These are phyloP conservation scores for Ogataea ganodermae DNA, from an alignment of 805 yeast genomes.

Conservation along the genomic window DNA sequence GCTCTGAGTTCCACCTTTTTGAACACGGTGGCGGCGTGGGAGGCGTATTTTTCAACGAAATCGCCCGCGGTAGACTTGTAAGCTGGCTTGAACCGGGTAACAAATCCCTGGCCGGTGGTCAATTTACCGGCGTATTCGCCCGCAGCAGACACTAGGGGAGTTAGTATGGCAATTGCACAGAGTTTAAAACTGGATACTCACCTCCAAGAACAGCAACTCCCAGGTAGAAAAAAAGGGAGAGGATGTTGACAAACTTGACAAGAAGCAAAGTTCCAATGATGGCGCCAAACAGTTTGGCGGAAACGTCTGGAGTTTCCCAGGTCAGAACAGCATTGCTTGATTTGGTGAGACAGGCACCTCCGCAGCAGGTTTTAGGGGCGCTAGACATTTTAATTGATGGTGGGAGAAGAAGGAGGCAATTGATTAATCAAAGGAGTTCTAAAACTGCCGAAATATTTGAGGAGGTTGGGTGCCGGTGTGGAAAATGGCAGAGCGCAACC, in stretches of 20 bases:
- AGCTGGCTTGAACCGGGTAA: slow-evolving; percentile 74
- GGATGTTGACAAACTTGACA: slow-evolving; percentile 62
- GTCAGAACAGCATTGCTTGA: slow-evolving; percentile 48
- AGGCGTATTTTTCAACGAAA: slow-evolving; percentile 30
- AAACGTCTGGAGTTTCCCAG: slow-evolving; percentile 74
- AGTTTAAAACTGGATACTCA: slow-evolving; percentile 23
- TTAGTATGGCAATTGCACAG: slow-evolving; percentile 10
- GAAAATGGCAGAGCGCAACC: slow-evolving; percentile 1
- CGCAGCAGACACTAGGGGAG: slow-evolving; percentile 53
- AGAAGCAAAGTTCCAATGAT: slow-evolving; percentile 55
- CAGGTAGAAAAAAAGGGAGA: slow-evolving; percentile 61
- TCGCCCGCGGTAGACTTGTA: slow-evolving; percentile 35
- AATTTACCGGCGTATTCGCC: slow-evolving; percentile 77
- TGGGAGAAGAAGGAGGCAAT: not conserved
- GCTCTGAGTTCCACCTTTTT: slow-evolving; percentile 53
- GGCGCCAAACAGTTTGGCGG: slow-evolving; percentile 76
- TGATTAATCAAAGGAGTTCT: not conserved
- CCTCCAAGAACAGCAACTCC: slow-evolving; percentile 54
- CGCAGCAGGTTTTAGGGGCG: slow-evolving; percentile 30
- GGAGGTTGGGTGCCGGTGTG: not conserved
- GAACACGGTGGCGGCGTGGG: slow-evolving; percentile 42
- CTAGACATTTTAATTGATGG: slow-evolving; percentile 11
- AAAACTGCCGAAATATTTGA: slow-evolving; percentile 2
- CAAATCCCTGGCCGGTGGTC: slow-evolving; percentile 77
- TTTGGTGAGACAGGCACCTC: slow-evolving; percentile 34